phyloP scores from a whole-genome alignment of 495 filamentous ascomycete species.

The Evansstolkia leycettana region DNA sequence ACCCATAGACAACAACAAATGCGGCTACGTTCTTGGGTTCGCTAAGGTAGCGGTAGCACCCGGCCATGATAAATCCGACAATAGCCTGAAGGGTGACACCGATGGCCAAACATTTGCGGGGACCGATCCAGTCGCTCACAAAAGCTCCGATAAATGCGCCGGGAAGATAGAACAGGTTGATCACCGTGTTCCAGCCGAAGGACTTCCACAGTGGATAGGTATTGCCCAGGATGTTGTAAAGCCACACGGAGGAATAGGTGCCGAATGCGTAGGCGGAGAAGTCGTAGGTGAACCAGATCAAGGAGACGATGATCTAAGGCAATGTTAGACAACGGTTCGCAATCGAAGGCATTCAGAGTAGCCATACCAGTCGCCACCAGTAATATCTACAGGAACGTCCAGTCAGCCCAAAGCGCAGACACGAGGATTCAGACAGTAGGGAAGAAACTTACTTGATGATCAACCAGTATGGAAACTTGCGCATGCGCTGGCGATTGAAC shows the following conservation, averaged over 20 bases:
- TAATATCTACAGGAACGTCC: slow-evolving; percentile 32
- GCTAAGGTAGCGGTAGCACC: slow-evolving; percentile 51
- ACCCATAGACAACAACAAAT: slow-evolving; percentile 65
- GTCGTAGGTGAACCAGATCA: slow-evolving; percentile 93
- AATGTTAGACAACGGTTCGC: slow-evolving; percentile 40
- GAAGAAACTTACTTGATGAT: slow-evolving; percentile 32
- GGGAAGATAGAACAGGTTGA: slow-evolving; percentile 80
- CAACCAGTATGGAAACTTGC: slow-evolving; percentile 34
- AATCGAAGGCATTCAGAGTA: background rate
- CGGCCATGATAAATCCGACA: slow-evolving; percentile 84
- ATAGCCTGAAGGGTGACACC: slow-evolving; percentile 58
- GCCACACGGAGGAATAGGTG: slow-evolving; percentile 63
- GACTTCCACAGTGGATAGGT: slow-evolving; percentile 51
- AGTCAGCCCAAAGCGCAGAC: no score
- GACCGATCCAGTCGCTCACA: slow-evolving; percentile 63
- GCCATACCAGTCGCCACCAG: slow-evolving; percentile 33
- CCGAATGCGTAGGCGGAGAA: slow-evolving; percentile 70
- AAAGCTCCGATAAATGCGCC: slow-evolving; percentile 67
- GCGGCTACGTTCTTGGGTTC: slow-evolving; percentile 52
- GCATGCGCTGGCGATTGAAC: slow-evolving; percentile 51
- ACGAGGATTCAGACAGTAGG: no score
- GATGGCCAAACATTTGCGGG: slow-evolving; percentile 53
- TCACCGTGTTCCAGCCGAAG: slow-evolving; percentile 76
- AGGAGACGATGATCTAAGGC: slow-evolving; percentile 52
- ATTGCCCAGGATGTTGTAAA: slow-evolving; percentile 49